Conservation (phyloP, 2,329 filamentous ascomycete species). For the Arthrobotrys conoides region DNA sequence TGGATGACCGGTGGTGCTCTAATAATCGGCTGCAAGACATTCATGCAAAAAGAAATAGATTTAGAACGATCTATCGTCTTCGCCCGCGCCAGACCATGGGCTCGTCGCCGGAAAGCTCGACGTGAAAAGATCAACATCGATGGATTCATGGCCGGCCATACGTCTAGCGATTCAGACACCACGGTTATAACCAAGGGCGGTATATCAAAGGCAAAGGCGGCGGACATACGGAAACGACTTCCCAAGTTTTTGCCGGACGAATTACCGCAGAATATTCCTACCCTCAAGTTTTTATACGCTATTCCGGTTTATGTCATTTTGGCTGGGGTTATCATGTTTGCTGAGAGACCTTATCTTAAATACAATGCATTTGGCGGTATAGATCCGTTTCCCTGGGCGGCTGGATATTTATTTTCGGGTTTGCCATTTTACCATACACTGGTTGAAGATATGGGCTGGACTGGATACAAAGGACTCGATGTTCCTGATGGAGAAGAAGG, state of each 20-base stretch:
- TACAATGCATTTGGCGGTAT: slow-evolving; percentile 76
- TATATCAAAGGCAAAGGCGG: slow-evolving; percentile 65
- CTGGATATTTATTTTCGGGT: slow-evolving; percentile 90
- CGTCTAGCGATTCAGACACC: slow-evolving; percentile 68
- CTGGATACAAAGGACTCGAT: slow-evolving; percentile 78
- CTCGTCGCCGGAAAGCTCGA: slow-evolving; percentile 66
- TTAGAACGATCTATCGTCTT: slow-evolving; percentile 81
- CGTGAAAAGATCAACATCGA: slow-evolving; percentile 65
- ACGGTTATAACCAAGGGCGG: slow-evolving; percentile 71
- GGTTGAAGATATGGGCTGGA: slow-evolving; percentile 67
- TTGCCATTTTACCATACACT: slow-evolving; percentile 78
- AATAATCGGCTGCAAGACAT: slow-evolving; percentile 79
- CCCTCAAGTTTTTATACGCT: slow-evolving; percentile 88
- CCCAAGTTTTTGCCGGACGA: slow-evolving; percentile 78
- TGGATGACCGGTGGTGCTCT: slow-evolving; percentile 86
- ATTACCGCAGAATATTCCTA: slow-evolving; percentile 79
- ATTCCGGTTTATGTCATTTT: slow-evolving; percentile 81
- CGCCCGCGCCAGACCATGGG: slow-evolving; percentile 68
- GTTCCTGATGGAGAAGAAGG: slow-evolving; percentile 69
- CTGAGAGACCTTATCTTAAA: slow-evolving; percentile 79
- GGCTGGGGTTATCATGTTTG: slow-evolving; percentile 76
- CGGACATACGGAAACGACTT: slow-evolving; percentile 71
- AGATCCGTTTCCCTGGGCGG: slow-evolving; percentile 92
- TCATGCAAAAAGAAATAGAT: slow-evolving; percentile 86
- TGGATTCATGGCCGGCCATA: slow-evolving; percentile 60